A percentile compares a stretch with the other conserved stretches of the same genome.
Conservation (phyloP, 2,329 filamentous ascomycete genomes). For the Verticillium isaacii region DNA sequence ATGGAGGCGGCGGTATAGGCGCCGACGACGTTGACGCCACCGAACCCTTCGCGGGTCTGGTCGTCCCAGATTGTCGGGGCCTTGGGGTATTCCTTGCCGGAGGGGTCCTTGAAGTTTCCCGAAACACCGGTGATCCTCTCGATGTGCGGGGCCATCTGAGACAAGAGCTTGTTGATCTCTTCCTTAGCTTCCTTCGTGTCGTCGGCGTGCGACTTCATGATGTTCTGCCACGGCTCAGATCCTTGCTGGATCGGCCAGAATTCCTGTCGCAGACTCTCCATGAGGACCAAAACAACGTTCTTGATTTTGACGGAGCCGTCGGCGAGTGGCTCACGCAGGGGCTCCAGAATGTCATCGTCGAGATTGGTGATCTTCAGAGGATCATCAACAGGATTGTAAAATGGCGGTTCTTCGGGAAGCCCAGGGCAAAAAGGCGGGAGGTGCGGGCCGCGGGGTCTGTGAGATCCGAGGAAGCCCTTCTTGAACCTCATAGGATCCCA, state of each 20-base stretch:
- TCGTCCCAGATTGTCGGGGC: constrained; percentile 1
- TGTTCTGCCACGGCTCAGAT: constrained; percentile 22
- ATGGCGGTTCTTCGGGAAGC: constrained; percentile 4
- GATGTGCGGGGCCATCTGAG: constrained; percentile 13
- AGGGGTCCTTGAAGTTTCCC: not conserved
- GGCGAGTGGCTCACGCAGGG: constrained; percentile 10
- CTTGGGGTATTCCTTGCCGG: not conserved
- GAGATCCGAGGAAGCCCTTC: constrained; percentile 6
- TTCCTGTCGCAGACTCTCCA: constrained; percentile 30
- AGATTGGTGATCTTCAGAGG: constrained; percentile 28
- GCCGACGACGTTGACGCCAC: constrained; percentile 26
- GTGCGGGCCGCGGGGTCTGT: not conserved
- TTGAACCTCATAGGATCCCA: constrained; percentile 21
- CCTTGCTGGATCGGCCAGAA: constrained; percentile 26
- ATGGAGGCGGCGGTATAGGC: constrained; percentile 27
- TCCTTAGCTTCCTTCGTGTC: constrained; percentile 18
- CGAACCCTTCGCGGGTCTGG: not conserved
- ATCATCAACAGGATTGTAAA: constrained; percentile 24
- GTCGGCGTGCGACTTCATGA: constrained; percentile 20
- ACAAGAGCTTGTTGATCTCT: constrained; percentile 11
- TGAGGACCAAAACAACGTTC: constrained; percentile 28
- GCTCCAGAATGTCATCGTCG: constrained; percentile 16
- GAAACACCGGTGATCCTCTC: constrained; percentile 6
- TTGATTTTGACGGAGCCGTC: constrained; percentile 20
- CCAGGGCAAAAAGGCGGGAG: not conserved